Evolutionary conservation across 805 yeast species (phyloP), one percentile per base, ranked within the genome.

Genomic region (Cyberlindnera nakhonratchasimensis): DNA sequence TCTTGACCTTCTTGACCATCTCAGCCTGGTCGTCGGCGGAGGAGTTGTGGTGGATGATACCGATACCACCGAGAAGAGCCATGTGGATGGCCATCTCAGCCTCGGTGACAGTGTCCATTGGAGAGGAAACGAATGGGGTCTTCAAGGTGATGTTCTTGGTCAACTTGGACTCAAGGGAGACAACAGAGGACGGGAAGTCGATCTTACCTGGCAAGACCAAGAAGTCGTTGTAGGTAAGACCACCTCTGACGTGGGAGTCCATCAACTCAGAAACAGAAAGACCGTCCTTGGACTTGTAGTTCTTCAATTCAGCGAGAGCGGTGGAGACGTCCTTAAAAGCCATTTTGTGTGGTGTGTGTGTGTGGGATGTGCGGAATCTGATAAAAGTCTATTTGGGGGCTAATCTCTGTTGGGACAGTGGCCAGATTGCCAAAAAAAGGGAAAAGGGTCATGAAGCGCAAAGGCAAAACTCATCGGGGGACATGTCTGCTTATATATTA

Each of bases 21-120:
- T 80, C 96, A 46, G 99, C 99, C 72, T 93, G 99, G 66, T 89
- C 98, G 43, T 91, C 98, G 46, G 95, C 77, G 45, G 96, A 66
- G 73, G 96, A 90, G 77, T 93, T 93, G 75, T 93, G 97, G 70
- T 93, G 99, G 59, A 93, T 82, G 63, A 93, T 86, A 80, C 99
- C 99, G 66, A 93, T 88, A 70, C 99, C 99, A 67, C 99, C 99
- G 58, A 90, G 78, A 54, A 93, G 79, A 55, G 99, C 97, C 97
- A 93, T 90, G 71, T 89, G 82, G 58, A 93, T 91, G 53, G 99
- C 99, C 99, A 93, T 93, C 47, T 82, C 86, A 50, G 89, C 71
- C 75, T 93, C 99, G 45, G 99, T 93, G 54, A 93, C 99, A 37
- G 99, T 93, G 71, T 93, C 99, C 99, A 93, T 93, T 57, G 99